Conservation (phyloP, 1,284 basidiomycete species). For the Laetiporus sulphureus region DNA sequence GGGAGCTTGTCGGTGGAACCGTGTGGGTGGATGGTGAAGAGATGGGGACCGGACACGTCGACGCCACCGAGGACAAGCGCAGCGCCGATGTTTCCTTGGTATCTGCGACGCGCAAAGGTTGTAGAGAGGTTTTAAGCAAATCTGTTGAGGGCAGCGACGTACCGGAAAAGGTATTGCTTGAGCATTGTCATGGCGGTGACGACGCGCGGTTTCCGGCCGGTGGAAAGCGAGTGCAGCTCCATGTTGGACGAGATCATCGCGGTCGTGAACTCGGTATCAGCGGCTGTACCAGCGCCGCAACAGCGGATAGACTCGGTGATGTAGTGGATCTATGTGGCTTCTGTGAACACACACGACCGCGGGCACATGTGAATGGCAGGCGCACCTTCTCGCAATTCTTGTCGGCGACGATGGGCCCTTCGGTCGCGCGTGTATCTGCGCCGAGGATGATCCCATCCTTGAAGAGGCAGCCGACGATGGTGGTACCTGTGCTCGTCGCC, state of each 20-base stretch:
- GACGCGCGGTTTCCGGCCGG: slow-evolving; percentile 83
- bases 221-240: slow-evolving; percentile 81
- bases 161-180: slow-evolving; percentile 82
- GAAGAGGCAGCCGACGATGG: slow-evolving; percentile 95
- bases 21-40: slow-evolving; percentile 96
- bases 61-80: slow-evolving; percentile 97
- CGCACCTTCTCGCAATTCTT: slow-evolving; percentile 99
- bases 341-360: neutral
- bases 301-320: slow-evolving; percentile 93
- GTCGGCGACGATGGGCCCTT: slow-evolving; percentile 94
- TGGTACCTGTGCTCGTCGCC: slow-evolving; percentile 94
- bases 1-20: slow-evolving; percentile 98
- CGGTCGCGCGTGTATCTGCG: slow-evolving; percentile 95
- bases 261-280: slow-evolving; percentile 95
- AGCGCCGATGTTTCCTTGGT: slow-evolving; percentile 94
- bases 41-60: slow-evolving; percentile 87
- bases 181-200: slow-evolving; percentile 99
- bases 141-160: slow-evolving; percentile 19
- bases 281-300: slow-evolving; percentile 97
- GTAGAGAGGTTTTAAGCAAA: too few relatives aligned
- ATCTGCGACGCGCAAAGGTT: slow-evolving; percentile 36
- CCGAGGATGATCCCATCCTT: slow-evolving; percentile 93
- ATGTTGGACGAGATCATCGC: slow-evolving; percentile 92
- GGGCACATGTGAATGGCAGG: neutral
- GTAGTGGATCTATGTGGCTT: slow-evolving; percentile 80